Evolutionary conservation across 352 stramenopile genomes (phyloP).

Genomic region (Vaucheria bursata): DNA sequence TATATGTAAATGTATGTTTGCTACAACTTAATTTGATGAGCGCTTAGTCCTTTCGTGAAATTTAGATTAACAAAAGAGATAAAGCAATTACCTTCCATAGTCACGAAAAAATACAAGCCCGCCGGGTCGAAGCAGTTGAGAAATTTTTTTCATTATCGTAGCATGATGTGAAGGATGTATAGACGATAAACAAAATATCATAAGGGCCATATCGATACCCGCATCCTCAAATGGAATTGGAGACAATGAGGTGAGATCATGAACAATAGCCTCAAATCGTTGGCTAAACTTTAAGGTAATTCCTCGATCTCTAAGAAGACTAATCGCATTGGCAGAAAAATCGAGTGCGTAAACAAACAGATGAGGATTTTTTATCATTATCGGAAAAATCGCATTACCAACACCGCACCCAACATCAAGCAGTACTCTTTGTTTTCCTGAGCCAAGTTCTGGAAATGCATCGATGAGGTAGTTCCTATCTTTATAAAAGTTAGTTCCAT

Average conservation of each 20-base stretch:
- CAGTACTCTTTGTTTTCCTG: constrained; percentile 46
- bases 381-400: constrained; percentile 81
- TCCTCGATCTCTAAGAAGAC: constrained; percentile 56
- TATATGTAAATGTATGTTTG: too few species aligned
- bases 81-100: constrained; percentile 82
- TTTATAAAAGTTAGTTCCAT: constrained; percentile 53
- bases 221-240: constrained; percentile 18
- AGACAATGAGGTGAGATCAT: constrained; percentile 15
- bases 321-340: constrained; percentile 78
- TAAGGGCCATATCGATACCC: constrained; percentile 51
- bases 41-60: too few species aligned
- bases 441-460: constrained; percentile 46
- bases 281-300: neutral
- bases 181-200: constrained; percentile 73
- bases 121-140: constrained; percentile 53
- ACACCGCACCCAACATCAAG: constrained; percentile 89
- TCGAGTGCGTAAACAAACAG: constrained; percentile 76
- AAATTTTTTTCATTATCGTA: constrained; percentile 71
- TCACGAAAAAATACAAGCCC: constrained; percentile 77
- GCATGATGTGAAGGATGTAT: constrained; percentile 75
- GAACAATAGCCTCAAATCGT: constrained; percentile 24
- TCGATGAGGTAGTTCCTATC: constrained; percentile 51
- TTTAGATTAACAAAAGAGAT: too few species aligned
- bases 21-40: too few species aligned
- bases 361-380: constrained; percentile 72